Evolutionary conservation across 169 alveolate genomes (phyloP).

Genomic region (Plasmodium blacklocki): DNA sequence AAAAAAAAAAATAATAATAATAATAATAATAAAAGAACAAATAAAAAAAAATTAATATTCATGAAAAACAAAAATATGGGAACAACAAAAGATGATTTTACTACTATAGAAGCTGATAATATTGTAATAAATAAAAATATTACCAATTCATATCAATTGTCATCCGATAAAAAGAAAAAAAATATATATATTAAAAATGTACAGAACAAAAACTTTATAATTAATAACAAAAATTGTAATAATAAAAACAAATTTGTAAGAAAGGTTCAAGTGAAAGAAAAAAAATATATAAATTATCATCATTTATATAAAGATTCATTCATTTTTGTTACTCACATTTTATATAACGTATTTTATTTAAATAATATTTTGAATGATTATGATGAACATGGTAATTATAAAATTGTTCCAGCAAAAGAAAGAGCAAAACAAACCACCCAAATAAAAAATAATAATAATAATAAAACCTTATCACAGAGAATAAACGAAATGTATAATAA

Average conservation of each 20-base stretch:
- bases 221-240: too few relatives aligned
- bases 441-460: background rate
- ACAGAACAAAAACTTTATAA: background rate
- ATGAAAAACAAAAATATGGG: background rate
- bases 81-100: background rate
- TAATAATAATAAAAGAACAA: background rate
- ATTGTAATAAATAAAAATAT: background rate
- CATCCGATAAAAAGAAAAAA: slow-evolving; percentile 1
- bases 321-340: slow-evolving; percentile 29
- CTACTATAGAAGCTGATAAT: background rate
- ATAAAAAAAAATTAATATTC: background rate
- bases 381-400: slow-evolving; percentile 24
- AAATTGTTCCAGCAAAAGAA: background rate
- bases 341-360: slow-evolving; percentile 48
- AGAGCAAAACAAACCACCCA: background rate
- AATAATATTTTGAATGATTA: slow-evolving; percentile 28
- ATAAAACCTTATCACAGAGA: background rate
- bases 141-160: background rate
- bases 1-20: background rate
- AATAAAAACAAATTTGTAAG: slow-evolving; percentile 17
- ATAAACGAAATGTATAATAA: slow-evolving; percentile 4
- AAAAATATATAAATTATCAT: background rate
- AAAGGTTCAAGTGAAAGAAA: slow-evolving; percentile 20
- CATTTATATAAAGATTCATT: slow-evolving; percentile 26
- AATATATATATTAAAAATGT: background rate